Evolutionary conservation across 768 basidiomycete genomes (phyloP).

Genomic region (Leccinum disarticulatum): DNA sequence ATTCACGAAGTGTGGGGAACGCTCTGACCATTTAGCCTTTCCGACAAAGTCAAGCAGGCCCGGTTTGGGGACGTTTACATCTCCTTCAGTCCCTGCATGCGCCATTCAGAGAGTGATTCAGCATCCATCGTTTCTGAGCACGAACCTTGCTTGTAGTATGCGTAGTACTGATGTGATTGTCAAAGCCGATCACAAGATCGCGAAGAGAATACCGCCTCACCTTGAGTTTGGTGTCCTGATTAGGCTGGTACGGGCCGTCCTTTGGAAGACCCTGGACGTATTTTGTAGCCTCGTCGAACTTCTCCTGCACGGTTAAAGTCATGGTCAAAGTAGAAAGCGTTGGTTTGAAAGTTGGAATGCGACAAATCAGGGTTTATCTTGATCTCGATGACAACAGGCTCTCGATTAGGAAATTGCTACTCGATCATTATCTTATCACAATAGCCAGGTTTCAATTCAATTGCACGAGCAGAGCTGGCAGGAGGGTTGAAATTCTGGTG

Average conservation of each 20-base stretch:
- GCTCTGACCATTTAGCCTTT: constrained; percentile 82
- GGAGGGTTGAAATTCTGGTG: background rate
- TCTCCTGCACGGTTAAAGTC: constrained; percentile 45
- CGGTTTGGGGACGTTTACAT: constrained; percentile 61
- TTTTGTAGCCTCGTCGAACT: constrained; percentile 74
- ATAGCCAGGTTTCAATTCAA: constrained; percentile 9
- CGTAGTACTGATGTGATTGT: constrained; percentile 74
- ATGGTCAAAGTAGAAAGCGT: constrained; percentile 38
- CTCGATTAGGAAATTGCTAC: constrained; percentile 15
- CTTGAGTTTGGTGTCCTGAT: constrained; percentile 70
- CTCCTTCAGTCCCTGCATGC: constrained; percentile 67
- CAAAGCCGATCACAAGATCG: constrained; percentile 11
- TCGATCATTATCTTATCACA: constrained; percentile 6
- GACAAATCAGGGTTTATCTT: constrained; percentile 17
- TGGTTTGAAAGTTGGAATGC: background rate
- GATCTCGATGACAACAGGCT: constrained; percentile 5
- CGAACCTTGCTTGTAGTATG: constrained; percentile 88
- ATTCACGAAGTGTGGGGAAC: background rate
- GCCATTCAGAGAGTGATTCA: background rate
- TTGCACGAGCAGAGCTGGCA: background rate
- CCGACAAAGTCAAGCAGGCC: constrained; percentile 84
- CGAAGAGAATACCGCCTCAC: constrained; percentile 46
- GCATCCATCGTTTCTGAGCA: constrained; percentile 1
- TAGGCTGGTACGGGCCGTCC: constrained; percentile 69
- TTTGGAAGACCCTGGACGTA: constrained; percentile 72